Percentiles rank a stretch among this genome's conserved stretches.
phyloP scores from a whole-genome alignment of 805 yeast species.

The Martiniozyma abietophila region DNA sequence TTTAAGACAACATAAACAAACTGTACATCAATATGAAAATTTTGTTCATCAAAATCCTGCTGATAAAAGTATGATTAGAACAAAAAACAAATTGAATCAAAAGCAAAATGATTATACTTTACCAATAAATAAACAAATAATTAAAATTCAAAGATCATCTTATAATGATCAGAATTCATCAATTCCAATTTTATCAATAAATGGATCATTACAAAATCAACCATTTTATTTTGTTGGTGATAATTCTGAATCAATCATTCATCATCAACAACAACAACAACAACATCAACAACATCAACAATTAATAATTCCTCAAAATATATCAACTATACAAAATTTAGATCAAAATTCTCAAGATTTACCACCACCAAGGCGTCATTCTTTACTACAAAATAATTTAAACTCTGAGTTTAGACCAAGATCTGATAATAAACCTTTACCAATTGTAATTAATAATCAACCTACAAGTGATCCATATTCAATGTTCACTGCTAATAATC shows the following conservation, averaged over 20 bases:
- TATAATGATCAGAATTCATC: too few relatives aligned
- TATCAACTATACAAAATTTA: too few relatives aligned
- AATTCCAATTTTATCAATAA: too few relatives aligned
- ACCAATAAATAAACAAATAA: too few relatives aligned
- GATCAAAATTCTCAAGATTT: constrained; percentile 17
- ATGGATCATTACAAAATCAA: background rate
- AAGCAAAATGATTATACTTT: too few relatives aligned
- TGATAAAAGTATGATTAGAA: too few relatives aligned
- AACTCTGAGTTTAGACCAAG: constrained; percentile 23
- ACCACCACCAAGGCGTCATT: constrained; percentile 25
- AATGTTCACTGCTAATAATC: background rate
- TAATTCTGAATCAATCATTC: background rate
- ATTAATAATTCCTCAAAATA: constrained; percentile 5
- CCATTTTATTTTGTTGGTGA: too few relatives aligned
- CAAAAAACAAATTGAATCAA: too few relatives aligned
- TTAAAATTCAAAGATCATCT: too few relatives aligned
- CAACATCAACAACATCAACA: constrained; percentile 5
- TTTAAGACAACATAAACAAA: constrained; percentile 82
- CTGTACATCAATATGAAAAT: too few relatives aligned
- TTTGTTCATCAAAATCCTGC: too few relatives aligned
- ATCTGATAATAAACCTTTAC: constrained; percentile 23
- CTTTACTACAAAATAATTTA: constrained; percentile 8
- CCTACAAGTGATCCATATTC: background rate
- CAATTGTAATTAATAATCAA: constrained; percentile 19
- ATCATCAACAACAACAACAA: constrained; percentile 4